Percentiles rank a stretch among this genome's conserved stretches.
Evolutionary conservation across 2,329 filamentous ascomycete species (phyloP).

Genomic region (Fusarium sambucinum): DNA sequence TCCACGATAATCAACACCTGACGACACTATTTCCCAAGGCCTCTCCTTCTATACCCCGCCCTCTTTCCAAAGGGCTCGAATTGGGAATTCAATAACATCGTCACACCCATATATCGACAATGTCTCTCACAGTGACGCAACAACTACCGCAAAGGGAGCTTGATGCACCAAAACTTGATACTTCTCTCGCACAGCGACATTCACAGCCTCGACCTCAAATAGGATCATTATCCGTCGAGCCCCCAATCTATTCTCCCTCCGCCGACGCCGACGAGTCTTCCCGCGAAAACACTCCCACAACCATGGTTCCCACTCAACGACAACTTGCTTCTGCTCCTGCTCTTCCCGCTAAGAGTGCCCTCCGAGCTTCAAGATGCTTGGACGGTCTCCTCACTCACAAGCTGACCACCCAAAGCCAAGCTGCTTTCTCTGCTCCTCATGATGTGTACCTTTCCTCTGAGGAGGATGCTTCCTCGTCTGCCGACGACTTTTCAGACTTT

Average conservation of each 20-base stretch:
- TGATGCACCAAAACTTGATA: conserved; percentile 39
- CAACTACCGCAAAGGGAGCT: conserved; percentile 38
- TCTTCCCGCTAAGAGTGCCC: conserved; percentile 64
- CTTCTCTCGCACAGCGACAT: conserved; percentile 34
- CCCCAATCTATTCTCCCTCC: conserved; percentile 44
- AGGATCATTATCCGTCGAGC: conserved; percentile 46
- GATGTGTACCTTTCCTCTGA: conserved; percentile 74
- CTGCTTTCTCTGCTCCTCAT: conserved; percentile 59
- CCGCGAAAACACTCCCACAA: conserved; percentile 40
- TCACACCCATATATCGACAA: conserved; percentile 31
- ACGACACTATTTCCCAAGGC: conserved; percentile 35
- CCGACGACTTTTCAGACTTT: conserved; percentile 70
- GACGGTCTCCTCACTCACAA: conserved; percentile 51
- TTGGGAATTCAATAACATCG: conserved; percentile 41
- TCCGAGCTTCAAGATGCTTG: conserved; percentile 60
- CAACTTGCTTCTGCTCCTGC: conserved; percentile 55
- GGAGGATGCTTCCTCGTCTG: conserved; percentile 72
- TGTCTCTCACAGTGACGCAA: conserved; percentile 46
- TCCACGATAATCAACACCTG: conserved; percentile 20
- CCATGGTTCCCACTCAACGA: conserved; percentile 49
- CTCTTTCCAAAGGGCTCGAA: conserved; percentile 27
- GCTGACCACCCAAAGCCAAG: conserved; percentile 48
- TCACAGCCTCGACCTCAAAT: conserved; percentile 41
- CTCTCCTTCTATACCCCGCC: conserved; percentile 24
- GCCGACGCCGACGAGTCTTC: conserved; percentile 44